A percentile compares a stretch with the other conserved stretches of the same genome.
These are phyloP conservation scores for Diaporthe citri DNA, from an alignment of 2,329 filamentous ascomycete species.

Conservation along the genomic window DNA sequence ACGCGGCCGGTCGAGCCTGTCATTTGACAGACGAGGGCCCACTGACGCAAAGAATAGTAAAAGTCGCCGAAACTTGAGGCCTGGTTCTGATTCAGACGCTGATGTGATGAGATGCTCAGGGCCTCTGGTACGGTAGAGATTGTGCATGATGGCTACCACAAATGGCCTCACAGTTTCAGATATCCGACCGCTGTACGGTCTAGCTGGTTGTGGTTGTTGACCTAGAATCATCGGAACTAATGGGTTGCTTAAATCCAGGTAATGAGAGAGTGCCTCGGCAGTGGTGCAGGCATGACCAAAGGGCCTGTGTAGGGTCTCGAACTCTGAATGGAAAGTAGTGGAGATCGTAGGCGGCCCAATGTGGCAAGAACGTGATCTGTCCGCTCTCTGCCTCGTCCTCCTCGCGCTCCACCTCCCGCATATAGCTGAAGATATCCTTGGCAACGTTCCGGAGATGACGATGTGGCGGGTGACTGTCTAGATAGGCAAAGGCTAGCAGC, in stretches of 20 bases:
- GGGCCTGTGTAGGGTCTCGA: background rate
- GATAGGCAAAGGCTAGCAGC: background rate
- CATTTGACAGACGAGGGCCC: background rate
- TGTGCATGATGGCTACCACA: background rate
- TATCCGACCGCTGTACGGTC: no score
- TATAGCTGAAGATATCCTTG: background rate
- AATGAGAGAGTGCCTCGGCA: no score
- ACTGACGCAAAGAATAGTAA: background rate
- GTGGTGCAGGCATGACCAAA: no score
- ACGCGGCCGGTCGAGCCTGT: background rate
- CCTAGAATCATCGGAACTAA: no score
- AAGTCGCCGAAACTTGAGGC: no score
- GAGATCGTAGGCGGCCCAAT: background rate
- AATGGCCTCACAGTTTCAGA: background rate
- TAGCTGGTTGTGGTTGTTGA: no score
- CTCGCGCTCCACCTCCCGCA: background rate
- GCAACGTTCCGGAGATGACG: background rate
- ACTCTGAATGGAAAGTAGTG: background rate
- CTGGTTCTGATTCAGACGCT: no score
- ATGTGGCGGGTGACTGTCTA: background rate
- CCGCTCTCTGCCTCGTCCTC: background rate
- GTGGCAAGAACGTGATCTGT: background rate
- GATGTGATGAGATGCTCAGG: rapidly evolving
- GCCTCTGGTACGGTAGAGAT: background rate
- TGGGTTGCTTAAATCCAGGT: no score